Base-by-base conservation (phyloP, 768 basidiomycete genomes). In the Termitomyces sp. region DNA sequence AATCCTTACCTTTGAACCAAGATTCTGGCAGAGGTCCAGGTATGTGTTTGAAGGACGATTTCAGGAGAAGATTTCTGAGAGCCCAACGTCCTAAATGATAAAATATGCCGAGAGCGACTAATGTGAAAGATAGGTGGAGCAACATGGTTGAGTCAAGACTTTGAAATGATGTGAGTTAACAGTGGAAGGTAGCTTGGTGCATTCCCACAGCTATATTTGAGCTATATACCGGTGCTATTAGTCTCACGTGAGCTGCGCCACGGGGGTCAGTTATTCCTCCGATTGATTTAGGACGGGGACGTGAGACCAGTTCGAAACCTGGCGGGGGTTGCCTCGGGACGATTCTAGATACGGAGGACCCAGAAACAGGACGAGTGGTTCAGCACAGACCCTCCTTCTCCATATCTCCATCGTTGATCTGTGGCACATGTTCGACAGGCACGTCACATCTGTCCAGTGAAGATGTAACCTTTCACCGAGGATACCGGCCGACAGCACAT, bases 1-100 rank as follows among this genome's bases (percentile, higher is more conserved):
- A 40, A 20, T 33, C 23, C 23, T 52, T 32, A 75, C 74, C 74
- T 67, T 66, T 74, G 32, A 72, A 62, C 72, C 72, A 76, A 36
- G 75, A 75, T 40, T 68, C 54, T 14, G 70, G 59, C 8, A 64
- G 68, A 6, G 75, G 74, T 3, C 75, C 75, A n/a, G 71, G 72
- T 44, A 75, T 67, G 36, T 69, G n/a, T 9, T 51, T 63, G 14
- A 74, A 70, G 46, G 61, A 61, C 9, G 70, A 68, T 28, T 49
- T 57, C 13, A 36, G 14, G 26, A 63, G 62, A 10, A 63, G 35
- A 3, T 40, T 10, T 18, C 38, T 61, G 32, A 65, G 59, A 12
- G 49, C 40, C 60, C 62, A 57, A 52, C n/a, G 43, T 48, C 48
- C 51, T 40, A 64, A 23, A 32, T 41, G 58, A 55, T 53, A 62